phyloP scores from a whole-genome alignment of 345 rosid species.

The Eutrema heterophyllum region DNA sequence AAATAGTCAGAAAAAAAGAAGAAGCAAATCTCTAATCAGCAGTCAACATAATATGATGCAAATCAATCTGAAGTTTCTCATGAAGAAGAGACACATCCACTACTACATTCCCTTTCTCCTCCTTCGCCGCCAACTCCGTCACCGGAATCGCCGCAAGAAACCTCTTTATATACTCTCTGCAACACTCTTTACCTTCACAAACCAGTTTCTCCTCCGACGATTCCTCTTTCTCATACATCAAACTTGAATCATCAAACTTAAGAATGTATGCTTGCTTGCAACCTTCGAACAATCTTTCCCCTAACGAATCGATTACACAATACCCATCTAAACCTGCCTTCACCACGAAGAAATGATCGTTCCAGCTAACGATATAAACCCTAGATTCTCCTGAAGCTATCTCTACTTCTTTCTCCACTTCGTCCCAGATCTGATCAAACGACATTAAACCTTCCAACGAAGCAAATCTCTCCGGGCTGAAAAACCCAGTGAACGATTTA shows the following conservation, averaged over 20 bases:
- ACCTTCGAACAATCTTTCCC: slow-evolving; percentile 57
- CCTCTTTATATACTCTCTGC: slow-evolving; percentile 60
- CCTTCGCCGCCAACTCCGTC: slow-evolving; percentile 43
- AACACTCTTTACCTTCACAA: slow-evolving; percentile 52
- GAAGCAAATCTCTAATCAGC: neutral
- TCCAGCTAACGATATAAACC: slow-evolving; percentile 58
- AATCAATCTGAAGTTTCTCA: slow-evolving; percentile 62
- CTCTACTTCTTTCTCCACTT: slow-evolving; percentile 28
- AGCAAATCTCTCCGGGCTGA: slow-evolving; percentile 46
- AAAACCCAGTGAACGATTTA: slow-evolving; percentile 49
- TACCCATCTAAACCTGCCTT: slow-evolving; percentile 39
- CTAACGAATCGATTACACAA: slow-evolving; percentile 53
- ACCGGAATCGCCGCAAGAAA: slow-evolving; percentile 59
- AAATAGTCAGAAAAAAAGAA: neutral
- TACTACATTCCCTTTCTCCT: slow-evolving; percentile 37
- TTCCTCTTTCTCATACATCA: slow-evolving; percentile 33
- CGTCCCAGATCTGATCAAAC: slow-evolving; percentile 53
- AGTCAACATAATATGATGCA: slow-evolving; percentile 33
- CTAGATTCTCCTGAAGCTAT: slow-evolving; percentile 15
- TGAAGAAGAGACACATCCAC: slow-evolving; percentile 35
- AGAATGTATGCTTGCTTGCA: slow-evolving; percentile 55
- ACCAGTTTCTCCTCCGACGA: slow-evolving; percentile 29
- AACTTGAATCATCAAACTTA: slow-evolving; percentile 48
- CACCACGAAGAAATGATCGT: slow-evolving; percentile 67
- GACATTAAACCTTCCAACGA: slow-evolving; percentile 37